These are phyloP conservation scores for Polygonum maritimum DNA, from an alignment of 148 eudicot genomes.

Conservation along the genomic window DNA sequence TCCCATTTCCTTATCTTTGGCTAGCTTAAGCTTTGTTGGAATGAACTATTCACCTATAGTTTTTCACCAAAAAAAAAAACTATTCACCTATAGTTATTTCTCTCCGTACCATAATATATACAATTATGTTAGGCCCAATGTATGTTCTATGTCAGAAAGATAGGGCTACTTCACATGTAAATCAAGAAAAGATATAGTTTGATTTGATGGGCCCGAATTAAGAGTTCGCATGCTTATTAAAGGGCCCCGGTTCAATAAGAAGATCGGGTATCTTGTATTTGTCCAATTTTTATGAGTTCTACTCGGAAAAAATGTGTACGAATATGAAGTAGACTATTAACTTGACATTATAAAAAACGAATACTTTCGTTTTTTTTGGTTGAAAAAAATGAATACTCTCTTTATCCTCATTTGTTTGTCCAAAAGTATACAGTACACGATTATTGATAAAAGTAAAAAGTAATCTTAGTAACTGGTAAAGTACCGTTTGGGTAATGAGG, in stretches of 20 bases:
- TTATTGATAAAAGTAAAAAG: too few relatives aligned
- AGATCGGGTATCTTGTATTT: neutral
- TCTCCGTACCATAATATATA: neutral
- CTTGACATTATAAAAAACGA: neutral
- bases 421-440: too few relatives aligned
- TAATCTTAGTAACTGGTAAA: too few relatives aligned
- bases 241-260: neutral
- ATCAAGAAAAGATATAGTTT: neutral
- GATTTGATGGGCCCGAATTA: constrained; percentile 2
- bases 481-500: too few relatives aligned
- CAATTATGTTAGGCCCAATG: neutral
- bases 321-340: neutral
- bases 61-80: too few relatives aligned
- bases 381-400: too few relatives aligned
- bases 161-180: neutral
- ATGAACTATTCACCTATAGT: neutral
- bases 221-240: constrained; percentile 5
- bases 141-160: neutral
- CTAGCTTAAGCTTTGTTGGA: neutral
- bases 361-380: too few relatives aligned
- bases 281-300: neutral
- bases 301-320: neutral
- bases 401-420: too few relatives aligned
- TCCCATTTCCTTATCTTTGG: neutral
- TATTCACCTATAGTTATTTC: neutral